These are phyloP conservation scores for Cryphonectria naterciae DNA, from an alignment of 2,329 filamentous ascomycete species.

Conservation along the genomic window DNA sequence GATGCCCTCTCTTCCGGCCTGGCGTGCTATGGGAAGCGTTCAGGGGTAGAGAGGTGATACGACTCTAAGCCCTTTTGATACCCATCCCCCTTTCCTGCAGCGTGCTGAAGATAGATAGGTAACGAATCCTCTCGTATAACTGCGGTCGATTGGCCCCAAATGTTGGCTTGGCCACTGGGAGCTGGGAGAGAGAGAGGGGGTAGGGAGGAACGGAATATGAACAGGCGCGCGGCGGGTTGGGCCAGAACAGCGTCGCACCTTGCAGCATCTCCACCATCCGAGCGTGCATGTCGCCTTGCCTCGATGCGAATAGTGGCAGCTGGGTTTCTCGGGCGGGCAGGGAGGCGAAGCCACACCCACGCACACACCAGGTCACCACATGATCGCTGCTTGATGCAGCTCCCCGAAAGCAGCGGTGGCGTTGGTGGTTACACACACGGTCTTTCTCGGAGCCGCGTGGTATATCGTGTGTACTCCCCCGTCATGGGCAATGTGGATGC, in stretches of 20 bases:
- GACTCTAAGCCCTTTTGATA: background rate
- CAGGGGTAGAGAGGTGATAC: background rate
- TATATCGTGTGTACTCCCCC: no score
- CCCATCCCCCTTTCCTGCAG: background rate
- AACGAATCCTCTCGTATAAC: background rate
- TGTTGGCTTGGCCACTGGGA: background rate
- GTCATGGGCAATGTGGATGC: background rate
- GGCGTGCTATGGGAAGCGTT: background rate
- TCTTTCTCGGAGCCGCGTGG: background rate
- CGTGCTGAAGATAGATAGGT: background rate
- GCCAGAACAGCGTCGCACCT: slow-evolving; percentile 16
- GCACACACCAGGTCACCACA: no score
- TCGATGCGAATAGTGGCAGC: slow-evolving; percentile 5
- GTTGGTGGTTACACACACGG: background rate
- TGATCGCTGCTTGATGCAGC: background rate
- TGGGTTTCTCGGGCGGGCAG: background rate
- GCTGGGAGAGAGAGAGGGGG: no score
- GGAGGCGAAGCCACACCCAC: background rate
- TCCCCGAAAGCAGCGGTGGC: background rate
- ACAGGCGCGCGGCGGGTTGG: background rate
- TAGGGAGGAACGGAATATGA: no score
- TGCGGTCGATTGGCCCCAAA: background rate
- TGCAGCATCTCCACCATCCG: slow-evolving; percentile 15
- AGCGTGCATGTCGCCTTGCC: slow-evolving; percentile 19
- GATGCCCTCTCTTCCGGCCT: no score